Conservation (phyloP, 371 early-diverging fungal species). For the Circinella umbellata region DNA sequence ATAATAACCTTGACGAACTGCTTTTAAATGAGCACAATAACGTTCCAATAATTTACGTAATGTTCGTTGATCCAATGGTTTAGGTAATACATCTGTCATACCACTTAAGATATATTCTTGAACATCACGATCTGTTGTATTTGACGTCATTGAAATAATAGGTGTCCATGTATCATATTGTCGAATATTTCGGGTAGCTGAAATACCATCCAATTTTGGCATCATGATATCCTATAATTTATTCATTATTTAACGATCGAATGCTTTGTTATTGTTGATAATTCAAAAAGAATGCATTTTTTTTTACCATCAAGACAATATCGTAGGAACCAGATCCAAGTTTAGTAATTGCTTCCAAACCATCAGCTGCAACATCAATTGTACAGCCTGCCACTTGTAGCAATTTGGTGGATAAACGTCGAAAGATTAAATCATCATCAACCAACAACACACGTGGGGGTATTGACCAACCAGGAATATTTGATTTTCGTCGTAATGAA, state of each 20-base stretch:
- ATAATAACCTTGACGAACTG: conserved; percentile 21
- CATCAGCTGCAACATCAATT: conserved; percentile 78
- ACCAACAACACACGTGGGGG: conserved; percentile 76
- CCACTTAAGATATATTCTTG: conserved; percentile 71
- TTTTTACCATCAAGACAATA: conserved; percentile 74
- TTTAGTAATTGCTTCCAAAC: conserved; percentile 71
- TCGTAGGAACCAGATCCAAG: conserved; percentile 69
- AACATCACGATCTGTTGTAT: conserved; percentile 67
- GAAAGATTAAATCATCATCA: conserved; percentile 75
- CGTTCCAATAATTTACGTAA: conserved; percentile 53
- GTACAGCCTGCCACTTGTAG: conserved; percentile 76
- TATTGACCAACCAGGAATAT: conserved; percentile 59
- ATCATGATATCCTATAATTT: conserved; percentile 70
- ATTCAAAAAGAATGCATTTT: too few relatives aligned
- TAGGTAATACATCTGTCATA: conserved; percentile 83
- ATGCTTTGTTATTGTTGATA: too few relatives aligned
- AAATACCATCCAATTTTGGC: conserved; percentile 78
- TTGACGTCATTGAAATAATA: conserved; percentile 81
- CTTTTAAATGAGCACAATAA: conserved; percentile 55
- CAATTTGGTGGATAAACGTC: conserved; percentile 64
- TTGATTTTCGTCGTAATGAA: conserved; percentile 28
- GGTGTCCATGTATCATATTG: conserved; percentile 75
- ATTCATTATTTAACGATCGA: not conserved
- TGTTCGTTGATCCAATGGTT: conserved; percentile 65
- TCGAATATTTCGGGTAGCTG: conserved; percentile 75